phyloP scores from a whole-genome alignment of 192 early-diverging fungal genomes.

The Dispira parvispora region DNA sequence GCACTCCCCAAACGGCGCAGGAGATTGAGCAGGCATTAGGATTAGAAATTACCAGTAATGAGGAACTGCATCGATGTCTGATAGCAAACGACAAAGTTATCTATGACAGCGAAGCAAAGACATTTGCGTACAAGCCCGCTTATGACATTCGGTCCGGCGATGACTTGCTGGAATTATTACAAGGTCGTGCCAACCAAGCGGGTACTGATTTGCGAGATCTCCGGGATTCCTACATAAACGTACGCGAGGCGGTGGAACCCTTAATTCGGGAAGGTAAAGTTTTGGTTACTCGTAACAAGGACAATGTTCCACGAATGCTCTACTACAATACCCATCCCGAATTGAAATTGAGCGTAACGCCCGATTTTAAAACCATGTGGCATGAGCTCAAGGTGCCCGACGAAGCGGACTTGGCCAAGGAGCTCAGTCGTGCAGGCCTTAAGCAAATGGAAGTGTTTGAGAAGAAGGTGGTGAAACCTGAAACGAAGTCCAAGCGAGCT shows the following conservation, averaged over 20 bases:
- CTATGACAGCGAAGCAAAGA: conserved; percentile 32
- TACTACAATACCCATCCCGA: conserved; percentile 39
- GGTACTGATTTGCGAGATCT: conserved; percentile 63
- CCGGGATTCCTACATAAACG: conserved; percentile 53
- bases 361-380: conserved; percentile 64
- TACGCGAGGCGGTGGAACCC: conserved; percentile 33
- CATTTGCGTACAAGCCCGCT: conserved; percentile 61
- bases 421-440: conserved; percentile 49
- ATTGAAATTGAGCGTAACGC: conserved; percentile 14
- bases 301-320: conserved; percentile 39
- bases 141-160: conserved; percentile 53
- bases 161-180: conserved; percentile 46
- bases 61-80: conserved; percentile 35
- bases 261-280: conserved; percentile 34
- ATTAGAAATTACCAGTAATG: conserved; percentile 35
- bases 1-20: conserved; percentile 37
- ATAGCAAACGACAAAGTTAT: conserved; percentile 45
- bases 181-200: conserved; percentile 28
- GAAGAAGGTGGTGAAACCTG: conserved; percentile 26
- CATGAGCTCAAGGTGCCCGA: conserved; percentile 44
- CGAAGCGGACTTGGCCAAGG: conserved; percentile 51
- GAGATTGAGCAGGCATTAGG: conserved; percentile 36
- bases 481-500: conserved; percentile 37
- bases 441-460: conserved; percentile 56
- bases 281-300: conserved; percentile 46